Base-by-base conservation (phyloP, 768 basidiomycete genomes). In the Nidula microcarpa region DNA sequence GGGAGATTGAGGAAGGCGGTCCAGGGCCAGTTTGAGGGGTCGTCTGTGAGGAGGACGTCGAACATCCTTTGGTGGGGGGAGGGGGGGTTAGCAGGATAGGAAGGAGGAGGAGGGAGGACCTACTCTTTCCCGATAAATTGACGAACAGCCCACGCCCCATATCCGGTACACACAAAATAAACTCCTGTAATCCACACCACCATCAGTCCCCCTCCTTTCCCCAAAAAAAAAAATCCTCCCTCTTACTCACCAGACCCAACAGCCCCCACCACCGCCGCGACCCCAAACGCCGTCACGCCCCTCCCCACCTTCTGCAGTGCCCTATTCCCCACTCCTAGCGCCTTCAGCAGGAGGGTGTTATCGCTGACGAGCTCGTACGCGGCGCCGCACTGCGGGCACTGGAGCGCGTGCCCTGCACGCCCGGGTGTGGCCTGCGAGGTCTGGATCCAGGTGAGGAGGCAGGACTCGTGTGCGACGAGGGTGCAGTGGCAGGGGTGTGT, bases 401-500 rank as follows among this genome's bases (percentile, higher is more conserved):
- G 88, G 55, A 90, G 76, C 0, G 88, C 87, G 62, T 87, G 86
- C 1, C 77, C 68, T 32, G 80, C 75, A 7, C 84, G 79, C 8
- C 74, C 67, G 6, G 75, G 53, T 46, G 73, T 82, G 18, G 77
- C 73, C 58, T 91, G 86, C 3, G 88, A 80, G 14, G 86, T 76
- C 55, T 84, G 79, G 37, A 92, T 89, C 90, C 90, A 92, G 57
- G 84, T 80, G 33, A 91, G 76, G 13, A 92, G 79, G 68, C 90
- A 92, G 0, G 81, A 70, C 63, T 91, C 87, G 66, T 91, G 90
- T 2, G 90, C 90, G 39, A 92, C 73, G 37, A 92, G 78, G 0
- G 90, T 90, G 62, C 90, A 92, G 46, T 71, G 82, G 66, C 90
- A 92, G 2, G 90, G 90, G 59, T 92, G 90, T 0, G 83, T 84